phyloP scores from a whole-genome alignment of 345 rosid genomes.

The Noccaea bulbosa region DNA sequence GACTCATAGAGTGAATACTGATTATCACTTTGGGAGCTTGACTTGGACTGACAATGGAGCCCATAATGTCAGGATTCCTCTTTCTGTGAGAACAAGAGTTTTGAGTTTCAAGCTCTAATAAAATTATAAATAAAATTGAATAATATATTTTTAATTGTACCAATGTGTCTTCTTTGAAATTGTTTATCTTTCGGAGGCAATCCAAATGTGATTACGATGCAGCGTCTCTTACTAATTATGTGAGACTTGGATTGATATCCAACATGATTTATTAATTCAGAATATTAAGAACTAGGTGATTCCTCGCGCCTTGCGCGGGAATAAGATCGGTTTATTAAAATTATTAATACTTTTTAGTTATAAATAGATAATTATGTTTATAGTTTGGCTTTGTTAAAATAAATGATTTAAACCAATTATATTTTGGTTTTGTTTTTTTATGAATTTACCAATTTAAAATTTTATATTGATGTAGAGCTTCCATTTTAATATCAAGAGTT shows the following conservation, averaged over 20 bases:
- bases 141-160: background rate
- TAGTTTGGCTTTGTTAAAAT: no score
- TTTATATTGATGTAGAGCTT: no score
- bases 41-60: conserved; percentile 57
- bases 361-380: no score
- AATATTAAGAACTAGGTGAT: background rate
- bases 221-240: background rate
- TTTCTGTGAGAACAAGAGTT: conserved; percentile 55
- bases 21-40: conserved; percentile 66
- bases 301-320: no score
- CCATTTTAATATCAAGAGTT: no score
- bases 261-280: background rate
- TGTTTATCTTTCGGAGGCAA: conserved; percentile 10
- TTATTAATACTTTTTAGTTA: no score
- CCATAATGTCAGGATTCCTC: conserved; percentile 56
- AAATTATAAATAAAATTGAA: background rate
- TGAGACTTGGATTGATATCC: no score
- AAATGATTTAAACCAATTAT: no score
- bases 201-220: conserved; percentile 20
- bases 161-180: conserved; percentile 12
- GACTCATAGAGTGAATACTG: conserved; percentile 43
- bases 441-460: no score
- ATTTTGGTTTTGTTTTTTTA: no score
- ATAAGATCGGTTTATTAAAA: no score
- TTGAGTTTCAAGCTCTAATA: conserved; percentile 35